Conservation (phyloP, 805 yeast species). For the Candida maltosa region DNA sequence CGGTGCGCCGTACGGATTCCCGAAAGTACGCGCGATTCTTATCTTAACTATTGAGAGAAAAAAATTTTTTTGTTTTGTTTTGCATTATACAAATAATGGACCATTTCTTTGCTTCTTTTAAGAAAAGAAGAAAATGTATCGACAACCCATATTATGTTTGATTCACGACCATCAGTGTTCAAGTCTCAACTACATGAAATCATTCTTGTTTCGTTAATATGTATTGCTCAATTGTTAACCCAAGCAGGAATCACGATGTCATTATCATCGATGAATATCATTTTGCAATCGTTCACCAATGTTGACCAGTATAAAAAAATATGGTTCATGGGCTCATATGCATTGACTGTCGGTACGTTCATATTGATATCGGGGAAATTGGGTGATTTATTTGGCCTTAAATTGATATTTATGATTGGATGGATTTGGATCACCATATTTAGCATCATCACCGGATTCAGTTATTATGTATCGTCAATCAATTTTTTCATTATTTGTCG, state of each 20-base stretch:
- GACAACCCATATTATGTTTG: too few relatives aligned
- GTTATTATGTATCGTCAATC: conserved; percentile 47
- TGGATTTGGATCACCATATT: conserved; percentile 54
- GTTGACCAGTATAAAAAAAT: conserved; percentile 26
- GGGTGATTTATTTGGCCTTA: conserved; percentile 72
- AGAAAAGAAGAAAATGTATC: too few relatives aligned
- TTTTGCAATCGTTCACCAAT: conserved; percentile 17
- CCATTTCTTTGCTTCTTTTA: too few relatives aligned
- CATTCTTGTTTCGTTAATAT: conserved; percentile 17
- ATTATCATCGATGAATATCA: conserved; percentile 34
- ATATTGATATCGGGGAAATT: conserved; percentile 65
- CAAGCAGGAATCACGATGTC: conserved; percentile 39
- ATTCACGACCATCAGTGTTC: conserved; percentile 12
- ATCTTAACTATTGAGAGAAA: too few relatives aligned
- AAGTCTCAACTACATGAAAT: conserved; percentile 22
- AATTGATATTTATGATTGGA: conserved; percentile 50
- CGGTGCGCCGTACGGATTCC: too few relatives aligned
- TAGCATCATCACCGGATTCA: conserved; percentile 58
- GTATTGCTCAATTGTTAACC: conserved; percentile 33
- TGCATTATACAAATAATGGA: too few relatives aligned
- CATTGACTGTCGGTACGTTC: conserved; percentile 70
- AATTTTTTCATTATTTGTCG: conserved; percentile 52
- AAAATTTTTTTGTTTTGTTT: too few relatives aligned
- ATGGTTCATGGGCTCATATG: conserved; percentile 74
- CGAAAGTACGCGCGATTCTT: too few relatives aligned